Evolutionary conservation across 352 stramenopile species (phyloP), one percentile per base, ranked within the genome.

Genomic region (Phytophthora pseudosyringae): DNA sequence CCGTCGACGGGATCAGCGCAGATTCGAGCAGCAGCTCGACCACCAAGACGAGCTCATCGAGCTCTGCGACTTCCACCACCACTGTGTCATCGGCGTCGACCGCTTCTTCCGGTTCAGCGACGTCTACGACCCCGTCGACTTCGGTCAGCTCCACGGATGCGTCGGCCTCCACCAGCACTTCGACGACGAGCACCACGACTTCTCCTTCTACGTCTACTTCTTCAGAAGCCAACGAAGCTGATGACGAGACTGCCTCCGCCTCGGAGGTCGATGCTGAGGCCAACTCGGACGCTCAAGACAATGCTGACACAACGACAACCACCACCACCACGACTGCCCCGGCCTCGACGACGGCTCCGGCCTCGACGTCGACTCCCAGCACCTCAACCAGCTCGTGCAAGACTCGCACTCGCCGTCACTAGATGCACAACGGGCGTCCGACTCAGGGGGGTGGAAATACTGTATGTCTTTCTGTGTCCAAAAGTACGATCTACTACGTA

Each of bases 1-100:
- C 79, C 1, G 57, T 67, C 12, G 46, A 64, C 29, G 53, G 53
- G 43, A 63, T 69, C 44, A 64, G 61, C 38, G 50, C 52, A 0
- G 52, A 60, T 36, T 67, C 60, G 15, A 63, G 41, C 33, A 63
- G 33, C 51, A 56, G n/a, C n/a, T n/a, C n/a, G n/a, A n/a, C n/a
- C n/a, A n/a, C n/a, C n/a, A n/a, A n/a, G n/a, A n/a, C n/a, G n/a
- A n/a, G n/a, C n/a, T n/a, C n/a, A n/a, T n/a, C n/a, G n/a, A n/a
- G n/a, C n/a, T n/a, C n/a, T n/a, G n/a, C n/a, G n/a, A n/a, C n/a
- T n/a, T n/a, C n/a, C n/a, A n/a, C n/a, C n/a, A n/a, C n/a, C n/a
- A n/a, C n/a, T 6, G 40, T 39, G 16, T 26, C 40, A 12, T 60
- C 55, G 44, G 36, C 28, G n/a, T 40, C 47, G 16, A 59, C 47